Evolutionary conservation across 305 asterid species (phyloP).

Genomic region (Stenogyne calaminthoides): DNA sequence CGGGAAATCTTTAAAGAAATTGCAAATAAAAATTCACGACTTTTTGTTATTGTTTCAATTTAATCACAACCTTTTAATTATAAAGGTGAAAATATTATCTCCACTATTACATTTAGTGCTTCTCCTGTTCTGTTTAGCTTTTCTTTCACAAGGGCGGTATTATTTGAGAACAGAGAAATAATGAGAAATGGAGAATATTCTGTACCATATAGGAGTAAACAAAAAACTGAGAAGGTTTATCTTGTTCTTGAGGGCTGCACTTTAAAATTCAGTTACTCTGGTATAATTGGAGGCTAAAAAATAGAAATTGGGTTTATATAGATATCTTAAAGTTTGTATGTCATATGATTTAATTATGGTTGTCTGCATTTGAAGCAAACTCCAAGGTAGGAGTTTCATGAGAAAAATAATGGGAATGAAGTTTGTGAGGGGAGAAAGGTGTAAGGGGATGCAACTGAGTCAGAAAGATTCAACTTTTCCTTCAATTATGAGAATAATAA

Average conservation of each 20-base stretch:
- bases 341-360: background rate
- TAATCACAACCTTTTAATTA: too few species aligned
- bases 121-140: background rate
- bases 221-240: background rate
- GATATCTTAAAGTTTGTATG: background rate
- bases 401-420: background rate
- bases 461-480: background rate
- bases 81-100: background rate
- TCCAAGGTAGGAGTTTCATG: background rate
- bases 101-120: background rate
- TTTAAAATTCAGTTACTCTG: background rate
- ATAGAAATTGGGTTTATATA: background rate
- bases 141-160: background rate
- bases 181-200: too few species aligned
- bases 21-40: too few species aligned
- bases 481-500: background rate
- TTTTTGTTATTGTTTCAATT: too few species aligned
- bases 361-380: background rate
- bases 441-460: conserved; percentile 6
- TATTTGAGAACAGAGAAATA: background rate
- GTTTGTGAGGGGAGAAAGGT: background rate
- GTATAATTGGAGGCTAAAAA: background rate
- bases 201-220: background rate
- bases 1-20: too few species aligned
- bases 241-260: background rate